These are phyloP conservation scores for Meredithiella fracta DNA, from an alignment of 2,329 filamentous ascomycete genomes.

Conservation along the genomic window DNA sequence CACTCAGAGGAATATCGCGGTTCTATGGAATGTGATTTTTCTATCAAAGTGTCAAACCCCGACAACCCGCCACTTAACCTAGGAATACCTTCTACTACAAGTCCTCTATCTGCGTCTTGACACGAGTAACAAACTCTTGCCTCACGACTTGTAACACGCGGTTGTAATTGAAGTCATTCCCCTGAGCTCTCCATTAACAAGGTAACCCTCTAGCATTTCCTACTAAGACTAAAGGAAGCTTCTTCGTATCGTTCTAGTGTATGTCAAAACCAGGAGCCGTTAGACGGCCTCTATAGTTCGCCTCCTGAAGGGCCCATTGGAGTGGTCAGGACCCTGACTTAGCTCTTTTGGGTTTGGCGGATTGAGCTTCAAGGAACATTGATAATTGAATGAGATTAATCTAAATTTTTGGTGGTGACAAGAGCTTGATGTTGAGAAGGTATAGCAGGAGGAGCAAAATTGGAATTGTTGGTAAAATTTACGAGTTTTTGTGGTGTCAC, in stretches of 20 bases:
- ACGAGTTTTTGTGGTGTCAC: no score
- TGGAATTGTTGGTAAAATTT: no score
- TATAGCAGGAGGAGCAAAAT: no score
- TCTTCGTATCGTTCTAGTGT: not conserved
- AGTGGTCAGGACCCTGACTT: constrained; percentile 10
- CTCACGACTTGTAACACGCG: no score
- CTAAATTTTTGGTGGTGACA: no score
- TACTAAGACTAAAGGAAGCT: not conserved
- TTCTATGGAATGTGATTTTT: no score
- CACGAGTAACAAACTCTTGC: no score
- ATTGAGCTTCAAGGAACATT: not conserved
- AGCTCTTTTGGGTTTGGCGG: constrained; percentile 5
- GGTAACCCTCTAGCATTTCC: not conserved
- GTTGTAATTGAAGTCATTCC: no score
- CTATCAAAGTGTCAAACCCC: not conserved
- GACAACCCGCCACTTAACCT: not conserved
- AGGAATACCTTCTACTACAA: no score
- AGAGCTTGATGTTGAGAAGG: no score
- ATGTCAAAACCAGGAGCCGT: not conserved
- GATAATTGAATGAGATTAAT: not conserved
- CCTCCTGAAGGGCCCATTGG: constrained; percentile 9
- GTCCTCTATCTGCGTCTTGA: no score
- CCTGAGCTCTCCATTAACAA: no score
- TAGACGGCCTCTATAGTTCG: not conserved
- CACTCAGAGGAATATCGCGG: not conserved